Conservation (phyloP, 2,329 filamentous ascomycete genomes). For the Talaromyces sp. region DNA sequence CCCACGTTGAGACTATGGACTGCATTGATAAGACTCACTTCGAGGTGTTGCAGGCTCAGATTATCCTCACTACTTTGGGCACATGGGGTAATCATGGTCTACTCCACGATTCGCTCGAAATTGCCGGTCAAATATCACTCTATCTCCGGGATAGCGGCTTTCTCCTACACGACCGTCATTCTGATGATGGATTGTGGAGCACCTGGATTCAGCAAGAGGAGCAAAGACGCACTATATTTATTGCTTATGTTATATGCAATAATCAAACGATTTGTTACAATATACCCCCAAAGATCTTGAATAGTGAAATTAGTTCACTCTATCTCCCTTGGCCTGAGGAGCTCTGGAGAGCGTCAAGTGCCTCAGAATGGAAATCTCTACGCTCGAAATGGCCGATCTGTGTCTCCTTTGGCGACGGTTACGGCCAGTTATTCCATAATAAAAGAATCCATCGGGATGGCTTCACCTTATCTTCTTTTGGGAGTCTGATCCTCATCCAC, state of each 20-base stretch:
- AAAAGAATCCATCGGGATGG: not conserved
- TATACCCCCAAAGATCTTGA: conserved; percentile 12
- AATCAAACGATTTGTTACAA: conserved; percentile 16
- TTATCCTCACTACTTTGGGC: conserved; percentile 14
- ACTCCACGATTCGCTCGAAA: conserved; percentile 10
- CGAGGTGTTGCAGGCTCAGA: conserved; percentile 14
- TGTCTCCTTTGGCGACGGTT: conserved; percentile 12
- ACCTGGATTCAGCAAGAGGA: conserved; percentile 12
- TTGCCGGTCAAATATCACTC: conserved; percentile 15
- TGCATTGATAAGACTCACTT: conserved; percentile 12
- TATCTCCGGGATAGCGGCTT: conserved; percentile 15
- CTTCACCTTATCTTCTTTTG: conserved; percentile 11
- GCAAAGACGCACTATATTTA: conserved; percentile 14
- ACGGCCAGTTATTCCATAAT: conserved; percentile 13
- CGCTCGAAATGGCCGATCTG: conserved; percentile 6
- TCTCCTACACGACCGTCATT: conserved; percentile 9
- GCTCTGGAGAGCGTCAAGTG: conserved; percentile 14
- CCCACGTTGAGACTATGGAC: conserved; percentile 11
- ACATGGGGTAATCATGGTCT: conserved; percentile 13
- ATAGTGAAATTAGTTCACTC: conserved; percentile 13
- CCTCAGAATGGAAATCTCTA: conserved; percentile 14
- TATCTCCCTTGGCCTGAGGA: conserved; percentile 14
- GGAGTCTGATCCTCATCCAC: conserved; percentile 9
- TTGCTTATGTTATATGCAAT: conserved; percentile 12
- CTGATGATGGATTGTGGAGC: conserved; percentile 12